Percentiles rank a stretch among this genome's conserved stretches.
Conservation (phyloP, 192 early-diverging fungal genomes). For the Backusella tarrabulga region DNA sequence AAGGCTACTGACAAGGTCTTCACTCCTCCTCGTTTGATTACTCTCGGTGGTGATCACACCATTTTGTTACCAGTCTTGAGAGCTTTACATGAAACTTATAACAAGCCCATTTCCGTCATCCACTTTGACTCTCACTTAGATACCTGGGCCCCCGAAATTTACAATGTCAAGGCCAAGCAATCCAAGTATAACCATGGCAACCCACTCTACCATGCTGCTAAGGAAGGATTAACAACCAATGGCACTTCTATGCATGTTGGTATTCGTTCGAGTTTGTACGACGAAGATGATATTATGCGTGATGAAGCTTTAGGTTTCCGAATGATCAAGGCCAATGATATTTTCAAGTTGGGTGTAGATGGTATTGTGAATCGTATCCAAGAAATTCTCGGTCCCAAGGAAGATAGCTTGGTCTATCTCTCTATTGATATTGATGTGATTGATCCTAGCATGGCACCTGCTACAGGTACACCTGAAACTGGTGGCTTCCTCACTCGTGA, state of each 20-base stretch:
- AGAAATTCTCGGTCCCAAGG: conserved; percentile 25
- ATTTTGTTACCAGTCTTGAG: conserved; percentile 31
- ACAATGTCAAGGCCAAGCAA: conserved; percentile 25
- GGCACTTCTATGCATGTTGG: conserved; percentile 42
- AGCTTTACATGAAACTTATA: conserved; percentile 20
- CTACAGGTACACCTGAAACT: conserved; percentile 40
- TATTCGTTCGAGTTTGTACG: conserved; percentile 39
- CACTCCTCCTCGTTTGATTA: conserved; percentile 24
- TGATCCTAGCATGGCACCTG: conserved; percentile 36
- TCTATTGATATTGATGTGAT: conserved; percentile 47
- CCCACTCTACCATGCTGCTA: conserved; percentile 40
- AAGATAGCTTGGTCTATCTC: conserved; percentile 34
- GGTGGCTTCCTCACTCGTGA: conserved; percentile 44
- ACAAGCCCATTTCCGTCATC: conserved; percentile 27
- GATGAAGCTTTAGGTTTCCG: conserved; percentile 39
- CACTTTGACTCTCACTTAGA: conserved; percentile 39
- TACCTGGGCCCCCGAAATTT: conserved; percentile 33
- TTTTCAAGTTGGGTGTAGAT: conserved; percentile 40
- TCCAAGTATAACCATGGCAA: conserved; percentile 40
- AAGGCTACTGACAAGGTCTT: neutral
- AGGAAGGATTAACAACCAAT: conserved; percentile 38
- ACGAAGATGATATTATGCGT: conserved; percentile 35
- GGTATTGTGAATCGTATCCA: conserved; percentile 39
- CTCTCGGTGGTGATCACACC: conserved; percentile 34
- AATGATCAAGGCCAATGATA: conserved; percentile 44